Conservation (phyloP, 257 asterid genomes). For the Avicennia marina region DNA sequence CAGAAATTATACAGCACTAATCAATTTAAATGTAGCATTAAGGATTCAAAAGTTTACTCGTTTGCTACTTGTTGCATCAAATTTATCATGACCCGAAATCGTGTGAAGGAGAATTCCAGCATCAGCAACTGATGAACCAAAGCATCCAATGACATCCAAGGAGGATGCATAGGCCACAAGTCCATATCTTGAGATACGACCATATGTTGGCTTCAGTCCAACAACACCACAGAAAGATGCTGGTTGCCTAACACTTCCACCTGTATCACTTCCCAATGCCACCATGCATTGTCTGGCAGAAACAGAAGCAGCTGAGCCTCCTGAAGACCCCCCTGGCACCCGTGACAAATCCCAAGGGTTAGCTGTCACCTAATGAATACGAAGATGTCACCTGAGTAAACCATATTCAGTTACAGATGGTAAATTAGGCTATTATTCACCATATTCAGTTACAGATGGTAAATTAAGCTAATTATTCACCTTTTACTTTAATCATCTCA, state of each 20-base stretch:
- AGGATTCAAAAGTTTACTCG: slow-evolving; percentile 34
- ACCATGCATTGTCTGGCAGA: slow-evolving; percentile 96
- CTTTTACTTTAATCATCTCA: slow-evolving; percentile 7
- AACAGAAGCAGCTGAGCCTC: slow-evolving; percentile 98
- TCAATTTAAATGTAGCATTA: slow-evolving; percentile 5
- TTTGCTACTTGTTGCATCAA: slow-evolving; percentile 88
- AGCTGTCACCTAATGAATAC: slow-evolving; percentile 85
- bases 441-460: slow-evolving; percentile 39
- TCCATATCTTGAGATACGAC: slow-evolving; percentile 98
- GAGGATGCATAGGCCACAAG: slow-evolving; percentile 97
- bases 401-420: slow-evolving; percentile 42
- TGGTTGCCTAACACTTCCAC: slow-evolving; percentile 99
- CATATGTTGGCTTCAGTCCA: slow-evolving; percentile 95
- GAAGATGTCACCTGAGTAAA: slow-evolving; percentile 83
- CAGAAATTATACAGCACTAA: neutral
- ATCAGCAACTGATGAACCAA: slow-evolving; percentile 97
- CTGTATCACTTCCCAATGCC: slow-evolving; percentile 94
- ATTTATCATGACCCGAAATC: slow-evolving; percentile 81
- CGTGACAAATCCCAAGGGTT: slow-evolving; percentile 98
- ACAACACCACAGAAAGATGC: slow-evolving; percentile 97
- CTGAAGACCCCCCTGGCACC: slow-evolving; percentile 99
- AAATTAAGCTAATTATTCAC: slow-evolving; percentile 1
- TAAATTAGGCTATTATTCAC: slow-evolving; percentile 11
- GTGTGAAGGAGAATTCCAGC: slow-evolving; percentile 76
- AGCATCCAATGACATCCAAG: slow-evolving; percentile 94